Evolutionary conservation across 371 early-diverging fungal genomes (phyloP).

Genomic region (Syncephalastrum racemosum): DNA sequence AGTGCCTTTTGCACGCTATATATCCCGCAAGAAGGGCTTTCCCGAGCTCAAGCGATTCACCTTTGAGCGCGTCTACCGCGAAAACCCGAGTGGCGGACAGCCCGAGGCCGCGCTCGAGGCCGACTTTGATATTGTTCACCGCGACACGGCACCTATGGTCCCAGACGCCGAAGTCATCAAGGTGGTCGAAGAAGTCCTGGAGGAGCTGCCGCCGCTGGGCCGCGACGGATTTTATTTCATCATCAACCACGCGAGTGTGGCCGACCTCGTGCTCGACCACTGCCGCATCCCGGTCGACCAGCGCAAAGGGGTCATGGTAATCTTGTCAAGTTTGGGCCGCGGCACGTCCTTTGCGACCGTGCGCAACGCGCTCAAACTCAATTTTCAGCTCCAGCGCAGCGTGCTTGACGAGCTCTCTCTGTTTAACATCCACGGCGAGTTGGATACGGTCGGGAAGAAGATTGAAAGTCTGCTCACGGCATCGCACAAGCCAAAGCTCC

Average conservation of each 20-base stretch:
- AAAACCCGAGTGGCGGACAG: constrained; percentile 76
- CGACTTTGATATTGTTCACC: constrained; percentile 90
- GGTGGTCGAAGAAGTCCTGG: constrained; percentile 82
- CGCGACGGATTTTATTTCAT: constrained; percentile 56
- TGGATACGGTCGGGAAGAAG: constrained; percentile 48
- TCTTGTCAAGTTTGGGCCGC: constrained; percentile 60
- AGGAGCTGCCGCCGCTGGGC: constrained; percentile 72
- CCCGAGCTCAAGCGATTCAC: constrained; percentile 82
- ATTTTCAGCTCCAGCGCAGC: constrained; percentile 60
- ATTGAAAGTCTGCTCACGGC: constrained; percentile 63
- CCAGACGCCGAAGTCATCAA: constrained; percentile 91
- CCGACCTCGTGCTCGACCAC: constrained; percentile 61
- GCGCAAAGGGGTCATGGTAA: constrained; percentile 55
- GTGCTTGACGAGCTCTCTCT: constrained; percentile 66
- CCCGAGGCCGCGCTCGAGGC: constrained; percentile 80
- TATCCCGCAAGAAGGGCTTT: constrained; percentile 71
- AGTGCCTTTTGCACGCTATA: constrained; percentile 86
- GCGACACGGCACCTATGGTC: constrained; percentile 64
- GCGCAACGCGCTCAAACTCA: constrained; percentile 58
- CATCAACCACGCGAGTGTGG: constrained; percentile 60
- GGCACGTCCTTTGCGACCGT: constrained; percentile 62
- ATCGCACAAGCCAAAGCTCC: constrained; percentile 43
- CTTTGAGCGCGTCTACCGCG: constrained; percentile 86
- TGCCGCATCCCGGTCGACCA: constrained; percentile 63
- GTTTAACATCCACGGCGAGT: constrained; percentile 61